phyloP scores from a whole-genome alignment of 1,284 basidiomycete species.

The Marasmius sp. region DNA sequence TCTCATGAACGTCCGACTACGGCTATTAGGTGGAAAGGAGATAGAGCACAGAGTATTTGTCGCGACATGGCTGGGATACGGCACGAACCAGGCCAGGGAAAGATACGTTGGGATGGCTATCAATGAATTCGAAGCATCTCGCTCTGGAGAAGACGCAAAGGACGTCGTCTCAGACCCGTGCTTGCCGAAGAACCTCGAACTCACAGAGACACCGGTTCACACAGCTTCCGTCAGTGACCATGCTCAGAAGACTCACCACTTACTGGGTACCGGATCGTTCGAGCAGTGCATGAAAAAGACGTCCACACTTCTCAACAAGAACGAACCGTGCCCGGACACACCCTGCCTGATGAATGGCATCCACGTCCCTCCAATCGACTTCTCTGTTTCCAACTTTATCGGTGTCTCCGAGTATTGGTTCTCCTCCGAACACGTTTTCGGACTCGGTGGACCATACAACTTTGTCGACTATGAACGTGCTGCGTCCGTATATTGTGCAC shows the following conservation, averaged over 20 bases:
- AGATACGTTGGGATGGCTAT: slow-evolving; percentile 80
- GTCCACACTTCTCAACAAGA: slow-evolving; percentile 83
- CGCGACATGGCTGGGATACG: slow-evolving; percentile 98
- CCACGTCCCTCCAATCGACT: slow-evolving; percentile 90
- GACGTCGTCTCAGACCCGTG: slow-evolving; percentile 82
- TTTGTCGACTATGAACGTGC: slow-evolving; percentile 95
- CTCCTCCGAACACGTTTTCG: slow-evolving; percentile 95
- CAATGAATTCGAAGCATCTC: slow-evolving; percentile 48
- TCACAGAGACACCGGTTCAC: slow-evolving; percentile 54
- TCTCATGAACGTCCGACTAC: slow-evolving; percentile 80
- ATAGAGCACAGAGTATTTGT: slow-evolving; percentile 94
- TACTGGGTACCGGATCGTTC: slow-evolving; percentile 92
- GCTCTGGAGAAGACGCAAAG: slow-evolving; percentile 25
- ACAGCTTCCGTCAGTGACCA: slow-evolving; percentile 39
- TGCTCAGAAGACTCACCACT: slow-evolving; percentile 50
- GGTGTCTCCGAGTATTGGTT: slow-evolving; percentile 99
- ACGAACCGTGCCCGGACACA: slow-evolving; percentile 77
- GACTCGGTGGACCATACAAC: slow-evolving; percentile 93
- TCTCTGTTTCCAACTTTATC: slow-evolving; percentile 90
- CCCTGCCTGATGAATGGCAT: slow-evolving; percentile 99
- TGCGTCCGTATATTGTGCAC: slow-evolving; percentile 83
- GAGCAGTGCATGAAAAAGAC: slow-evolving; percentile 78
- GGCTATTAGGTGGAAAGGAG: slow-evolving; percentile 83
- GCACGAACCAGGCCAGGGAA: slow-evolving; percentile 93
- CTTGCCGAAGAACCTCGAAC: slow-evolving; percentile 74